Conservation (phyloP, 2,329 filamentous ascomycete genomes). For the Pezicula radicicola region DNA sequence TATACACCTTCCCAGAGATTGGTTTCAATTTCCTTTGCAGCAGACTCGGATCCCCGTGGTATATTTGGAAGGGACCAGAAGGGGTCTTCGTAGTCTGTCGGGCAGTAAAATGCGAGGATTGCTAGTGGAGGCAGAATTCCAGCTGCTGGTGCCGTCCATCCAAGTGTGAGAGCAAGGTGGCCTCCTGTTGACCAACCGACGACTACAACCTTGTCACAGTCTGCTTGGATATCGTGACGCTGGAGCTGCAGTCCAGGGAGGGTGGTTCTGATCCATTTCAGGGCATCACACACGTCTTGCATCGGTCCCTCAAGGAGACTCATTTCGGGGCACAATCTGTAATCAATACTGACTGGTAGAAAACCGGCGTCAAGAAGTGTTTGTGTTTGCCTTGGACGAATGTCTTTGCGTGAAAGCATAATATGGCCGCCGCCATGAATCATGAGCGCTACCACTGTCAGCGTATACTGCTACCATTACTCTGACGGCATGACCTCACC, state of each 20-base stretch:
- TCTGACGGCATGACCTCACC: too few species aligned
- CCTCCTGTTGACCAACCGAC: conserved; percentile 50
- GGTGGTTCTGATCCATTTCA: conserved; percentile 33
- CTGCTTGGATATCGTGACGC: conserved; percentile 13
- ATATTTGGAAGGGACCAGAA: conserved; percentile 13
- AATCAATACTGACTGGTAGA: conserved; percentile 45
- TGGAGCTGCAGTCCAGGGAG: conserved; percentile 21
- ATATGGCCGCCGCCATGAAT: conserved; percentile 43
- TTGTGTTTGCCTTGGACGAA: conserved; percentile 34
- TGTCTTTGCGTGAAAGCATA: conserved; percentile 33
- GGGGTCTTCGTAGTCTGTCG: conserved; percentile 33
- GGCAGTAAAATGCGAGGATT: conserved; percentile 43
- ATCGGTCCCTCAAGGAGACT: conserved; percentile 43
- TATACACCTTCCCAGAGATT: conserved; percentile 26
- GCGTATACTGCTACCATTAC: too few species aligned
- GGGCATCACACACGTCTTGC: conserved; percentile 39
- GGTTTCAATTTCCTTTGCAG: conserved; percentile 13
- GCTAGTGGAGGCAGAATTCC: conserved; percentile 36
- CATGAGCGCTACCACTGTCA: conserved; percentile 33
- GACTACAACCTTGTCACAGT: conserved; percentile 31
- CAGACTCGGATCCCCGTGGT: conserved; percentile 10
- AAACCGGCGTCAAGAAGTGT: conserved; percentile 36
- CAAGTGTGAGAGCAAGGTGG: conserved; percentile 40
- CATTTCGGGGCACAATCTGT: conserved; percentile 46
- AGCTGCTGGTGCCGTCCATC: conserved; percentile 29